Base-by-base conservation (phyloP, 2,329 filamentous ascomycete genomes). In the Botrytis porri region DNA sequence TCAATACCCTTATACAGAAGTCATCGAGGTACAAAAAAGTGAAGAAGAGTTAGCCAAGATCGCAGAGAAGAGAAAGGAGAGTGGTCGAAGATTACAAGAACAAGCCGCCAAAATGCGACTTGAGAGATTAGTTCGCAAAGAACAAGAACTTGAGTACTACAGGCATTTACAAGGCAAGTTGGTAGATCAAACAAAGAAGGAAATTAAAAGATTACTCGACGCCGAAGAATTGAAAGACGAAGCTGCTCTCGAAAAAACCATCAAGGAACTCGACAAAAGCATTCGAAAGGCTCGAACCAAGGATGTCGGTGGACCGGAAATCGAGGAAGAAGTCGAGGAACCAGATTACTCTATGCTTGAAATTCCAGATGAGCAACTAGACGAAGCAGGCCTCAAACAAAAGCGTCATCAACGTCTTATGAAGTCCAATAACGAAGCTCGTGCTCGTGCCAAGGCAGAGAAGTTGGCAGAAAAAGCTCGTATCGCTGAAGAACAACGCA, bases 21-120 rank as follows among this genome's bases (percentile, higher is more conserved):
- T 97, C 76, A 86, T 98, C 4, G 85, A 98, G 2, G 83, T 95
- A 0, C 93, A 97, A 81, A 99, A 99, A 84, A 96, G 92, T 2
- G 93, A 97, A 80, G 96, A 98, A 81, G 96, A 99, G 81, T 87
- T 99, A 25, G 94, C 93, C 3, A 88, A 90, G 59, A 93, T 97
- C 76, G 94, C 95, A 18, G 96, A 99, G 84, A 92, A 95, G 81
- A 94, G 97, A 80, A 97, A 97, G 81, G 96, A 99, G 83, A 96
- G 94, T 77, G 96, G 96, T 0, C 88, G 96, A 76, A 88, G 97
- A 63, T 81, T 99, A 39, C 96, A 99, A 82, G 94, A 98, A 79
- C 96, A 99, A 82, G 96, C 96, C 0, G 95, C 95, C 16, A 98
- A 97, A 83, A 97, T 98, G 94, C 91, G 96, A 12, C 85, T 99